Percentiles rank a stretch among this genome's conserved stretches.
phyloP scores from a whole-genome alignment of 2,329 filamentous ascomycete species.

The Aspergillus arachidicola region DNA sequence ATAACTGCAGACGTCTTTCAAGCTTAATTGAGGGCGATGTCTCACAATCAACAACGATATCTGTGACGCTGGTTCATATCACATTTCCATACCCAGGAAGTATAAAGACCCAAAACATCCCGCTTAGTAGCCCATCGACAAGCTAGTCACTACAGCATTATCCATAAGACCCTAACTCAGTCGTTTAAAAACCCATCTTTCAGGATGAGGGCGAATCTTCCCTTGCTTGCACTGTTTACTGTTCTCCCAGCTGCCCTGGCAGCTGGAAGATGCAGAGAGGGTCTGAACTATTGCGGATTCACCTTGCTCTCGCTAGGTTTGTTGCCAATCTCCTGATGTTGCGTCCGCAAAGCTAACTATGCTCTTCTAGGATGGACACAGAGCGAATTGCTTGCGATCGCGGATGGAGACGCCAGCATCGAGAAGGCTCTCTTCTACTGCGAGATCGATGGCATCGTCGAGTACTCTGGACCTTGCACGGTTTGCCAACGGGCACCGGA shows the following conservation, averaged over 20 bases:
- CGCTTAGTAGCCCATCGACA: not conserved
- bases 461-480: not conserved
- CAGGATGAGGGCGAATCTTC: not conserved
- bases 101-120: not conserved
- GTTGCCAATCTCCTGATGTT: not conserved
- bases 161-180: not conserved
- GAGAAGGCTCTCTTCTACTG: not conserved
- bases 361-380: not conserved
- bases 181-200: not conserved
- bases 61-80: not conserved
- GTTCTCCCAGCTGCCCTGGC: not conserved
- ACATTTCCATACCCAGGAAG: not conserved
- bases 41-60: not conserved
- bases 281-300: conserved; percentile 5
- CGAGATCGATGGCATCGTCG: not conserved
- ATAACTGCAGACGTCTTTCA: not conserved
- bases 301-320: not conserved
- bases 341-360: not conserved
- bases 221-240: not conserved
- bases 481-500: not conserved
- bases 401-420: not conserved
- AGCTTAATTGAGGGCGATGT: not conserved
- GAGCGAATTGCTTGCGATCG: not conserved
- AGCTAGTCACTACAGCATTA: not conserved
- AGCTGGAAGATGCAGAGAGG: not conserved